Evolutionary conservation across 2,329 filamentous ascomycete species (phyloP), one percentile per base, ranked within the genome.

Genomic region (Ophiostoma ips): DNA sequence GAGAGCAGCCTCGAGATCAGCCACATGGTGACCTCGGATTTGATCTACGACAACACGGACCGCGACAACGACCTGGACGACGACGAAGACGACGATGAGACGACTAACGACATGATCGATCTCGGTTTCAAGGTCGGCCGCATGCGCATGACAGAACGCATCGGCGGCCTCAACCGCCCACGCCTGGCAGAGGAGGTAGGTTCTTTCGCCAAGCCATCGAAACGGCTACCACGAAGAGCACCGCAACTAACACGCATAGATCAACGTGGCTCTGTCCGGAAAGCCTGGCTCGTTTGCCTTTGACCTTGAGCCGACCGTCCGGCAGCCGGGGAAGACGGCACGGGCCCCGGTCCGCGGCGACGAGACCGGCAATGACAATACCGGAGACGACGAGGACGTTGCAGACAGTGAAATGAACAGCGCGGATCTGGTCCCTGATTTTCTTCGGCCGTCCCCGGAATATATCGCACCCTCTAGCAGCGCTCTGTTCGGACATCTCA

Each of bases 111-210:
- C 52, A 65, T 86, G 43, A 74, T 84, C 56, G 84, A 88, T 62
- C 66, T 88, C 24, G 84, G 84, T 2, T 76, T 87, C 52, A 74
- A 75, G 55, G 71, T 88, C 53, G 84, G 84, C 1, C 83, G 77
- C 61, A 76, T 87, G 72, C 76, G 76, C 52, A 78, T 88, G 53
- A 86, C 81, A 2, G 84, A 88, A 59, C 72, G 83, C 35, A 77
- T 88, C 55, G 84, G 84, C 15, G 83, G 83, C 1, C 75, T 84
- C 56, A 80, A 84, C 40, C 71, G 83, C 43, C 83, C 84, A 2
- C 78, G 79, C 57, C 72, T 88, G 51, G 73, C 76, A 4, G 79
- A 87, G 62, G 83, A 87, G 69, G 77, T 84, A 67, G 55, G 68
- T 10, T 33, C n/a, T n/a, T n/a, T n/a, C n/a, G n/a, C n/a, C n/a